Evolutionary conservation across 768 basidiomycete species (phyloP).

Genomic region (Hericium coralloides): DNA sequence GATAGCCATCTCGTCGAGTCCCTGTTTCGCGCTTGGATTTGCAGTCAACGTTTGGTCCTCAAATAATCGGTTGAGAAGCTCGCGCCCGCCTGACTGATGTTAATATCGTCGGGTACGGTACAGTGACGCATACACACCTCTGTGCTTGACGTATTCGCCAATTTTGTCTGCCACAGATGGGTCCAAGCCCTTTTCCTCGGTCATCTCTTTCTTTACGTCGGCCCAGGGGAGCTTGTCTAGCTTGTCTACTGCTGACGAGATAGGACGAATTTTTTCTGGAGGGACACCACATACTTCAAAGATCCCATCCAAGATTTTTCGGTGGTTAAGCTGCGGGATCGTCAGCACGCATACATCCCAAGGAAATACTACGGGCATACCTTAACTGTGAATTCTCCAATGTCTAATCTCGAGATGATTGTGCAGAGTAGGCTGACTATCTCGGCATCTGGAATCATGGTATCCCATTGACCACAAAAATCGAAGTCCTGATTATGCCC

Average conservation of each 20-base stretch:
- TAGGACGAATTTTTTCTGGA: conserved; percentile 77
- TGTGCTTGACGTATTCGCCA: conserved; percentile 93
- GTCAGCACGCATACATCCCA: neutral
- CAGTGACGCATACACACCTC: conserved; percentile 44
- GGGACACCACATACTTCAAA: conserved; percentile 96
- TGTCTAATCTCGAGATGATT: conserved; percentile 71
- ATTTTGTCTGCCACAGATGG: conserved; percentile 81
- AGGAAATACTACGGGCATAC: conserved; percentile 26
- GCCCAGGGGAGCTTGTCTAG: conserved; percentile 93
- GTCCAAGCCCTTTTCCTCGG: conserved; percentile 86
- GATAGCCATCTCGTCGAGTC: conserved; percentile 78
- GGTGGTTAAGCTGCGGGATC: conserved; percentile 70
- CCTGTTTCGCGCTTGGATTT: conserved; percentile 71
- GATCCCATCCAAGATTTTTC: conserved; percentile 94
- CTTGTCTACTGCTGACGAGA: conserved; percentile 97
- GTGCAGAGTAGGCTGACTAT: conserved; percentile 76
- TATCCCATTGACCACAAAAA: conserved; percentile 84
- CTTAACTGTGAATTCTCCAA: conserved; percentile 94
- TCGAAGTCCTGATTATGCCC: conserved; percentile 71
- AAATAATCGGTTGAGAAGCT: conserved; percentile 63
- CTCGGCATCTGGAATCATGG: conserved; percentile 98
- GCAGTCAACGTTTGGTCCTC: conserved; percentile 54
- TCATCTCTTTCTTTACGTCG: conserved; percentile 96
- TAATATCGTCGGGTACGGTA: neutral
- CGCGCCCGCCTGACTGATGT: conserved; percentile 52